Evolutionary conservation across 352 stramenopile genomes (phyloP).

Genomic region (Pythium folliculosum): DNA sequence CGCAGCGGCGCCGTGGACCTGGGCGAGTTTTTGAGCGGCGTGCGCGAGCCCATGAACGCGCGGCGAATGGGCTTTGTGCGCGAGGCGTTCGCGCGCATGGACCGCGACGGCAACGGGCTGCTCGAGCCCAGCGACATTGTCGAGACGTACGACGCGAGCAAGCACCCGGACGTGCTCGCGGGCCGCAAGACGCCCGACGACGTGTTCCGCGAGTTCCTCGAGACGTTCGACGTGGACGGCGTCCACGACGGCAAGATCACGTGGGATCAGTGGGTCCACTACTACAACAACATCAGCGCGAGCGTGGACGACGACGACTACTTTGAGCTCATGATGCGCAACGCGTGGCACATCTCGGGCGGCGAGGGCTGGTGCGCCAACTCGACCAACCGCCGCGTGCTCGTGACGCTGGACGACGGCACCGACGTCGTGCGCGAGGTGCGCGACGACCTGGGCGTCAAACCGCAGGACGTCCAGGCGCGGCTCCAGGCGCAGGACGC

Average conservation of each 20-base stretch:
- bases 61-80: slow-evolving; percentile 68
- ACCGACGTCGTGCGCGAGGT: slow-evolving; percentile 47
- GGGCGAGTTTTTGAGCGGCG: slow-evolving; percentile 84
- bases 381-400: slow-evolving; percentile 55
- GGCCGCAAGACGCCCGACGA: slow-evolving; percentile 64
- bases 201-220: slow-evolving; percentile 81
- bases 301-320: slow-evolving; percentile 92
- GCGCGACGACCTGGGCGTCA: slow-evolving; percentile 48
- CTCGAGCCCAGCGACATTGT: slow-evolving; percentile 83
- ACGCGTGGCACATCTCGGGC: slow-evolving; percentile 72
- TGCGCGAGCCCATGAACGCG: slow-evolving; percentile 76
- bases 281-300: slow-evolving; percentile 90
- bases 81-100: slow-evolving; percentile 83
- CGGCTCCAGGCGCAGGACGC: slow-evolving; percentile 40
- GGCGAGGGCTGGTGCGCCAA: slow-evolving; percentile 61
- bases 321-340: slow-evolving; percentile 93
- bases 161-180: slow-evolving; percentile 83
- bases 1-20: slow-evolving; percentile 75
- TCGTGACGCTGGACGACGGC: slow-evolving; percentile 64
- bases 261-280: slow-evolving; percentile 71
- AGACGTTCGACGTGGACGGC: slow-evolving; percentile 83
- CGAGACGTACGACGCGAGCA: slow-evolving; percentile 77
- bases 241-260: slow-evolving; percentile 72
- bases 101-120: slow-evolving; percentile 72
- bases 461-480: slow-evolving; percentile 36